phyloP scores from a whole-genome alignment of 2,329 filamentous ascomycete species.

The Colletotrichum sp. region DNA sequence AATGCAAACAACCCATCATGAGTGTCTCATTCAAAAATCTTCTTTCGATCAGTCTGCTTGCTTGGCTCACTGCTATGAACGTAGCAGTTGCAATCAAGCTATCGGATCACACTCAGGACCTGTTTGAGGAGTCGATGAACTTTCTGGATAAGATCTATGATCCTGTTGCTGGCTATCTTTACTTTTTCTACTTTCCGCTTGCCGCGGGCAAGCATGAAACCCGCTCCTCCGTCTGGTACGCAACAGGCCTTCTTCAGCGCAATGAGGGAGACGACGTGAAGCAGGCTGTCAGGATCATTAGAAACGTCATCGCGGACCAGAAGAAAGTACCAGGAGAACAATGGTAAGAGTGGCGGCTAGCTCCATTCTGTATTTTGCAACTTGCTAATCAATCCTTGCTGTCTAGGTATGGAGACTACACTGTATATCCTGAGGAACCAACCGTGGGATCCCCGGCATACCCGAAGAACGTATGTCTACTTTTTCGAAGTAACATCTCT shows the following conservation, averaged over 20 bases:
- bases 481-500: neutral
- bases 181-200: slow-evolving; percentile 45
- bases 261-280: slow-evolving; percentile 53
- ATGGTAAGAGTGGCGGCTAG: neutral
- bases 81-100: neutral
- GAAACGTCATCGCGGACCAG: slow-evolving; percentile 57
- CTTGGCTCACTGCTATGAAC: neutral
- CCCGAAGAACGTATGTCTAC: slow-evolving; percentile 26
- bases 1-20: neutral
- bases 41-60: neutral
- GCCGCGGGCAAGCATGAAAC: slow-evolving; percentile 60
- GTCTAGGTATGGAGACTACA: slow-evolving; percentile 39
- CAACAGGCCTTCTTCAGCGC: slow-evolving; percentile 59
- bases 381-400: slow-evolving; percentile 45
- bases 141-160: slow-evolving; percentile 63
- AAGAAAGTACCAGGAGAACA: slow-evolving; percentile 52
- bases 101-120: slow-evolving; percentile 33
- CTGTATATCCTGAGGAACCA: slow-evolving; percentile 61
- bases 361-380: no score
- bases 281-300: slow-evolving; percentile 58
- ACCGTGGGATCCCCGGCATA: slow-evolving; percentile 59
- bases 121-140: slow-evolving; percentile 55
- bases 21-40: neutral
- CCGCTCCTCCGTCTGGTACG: slow-evolving; percentile 63
- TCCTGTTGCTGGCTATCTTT: slow-evolving; percentile 53